Base-by-base conservation (phyloP, 805 yeast species). In the Saccharomycodes ludwigii region DNA sequence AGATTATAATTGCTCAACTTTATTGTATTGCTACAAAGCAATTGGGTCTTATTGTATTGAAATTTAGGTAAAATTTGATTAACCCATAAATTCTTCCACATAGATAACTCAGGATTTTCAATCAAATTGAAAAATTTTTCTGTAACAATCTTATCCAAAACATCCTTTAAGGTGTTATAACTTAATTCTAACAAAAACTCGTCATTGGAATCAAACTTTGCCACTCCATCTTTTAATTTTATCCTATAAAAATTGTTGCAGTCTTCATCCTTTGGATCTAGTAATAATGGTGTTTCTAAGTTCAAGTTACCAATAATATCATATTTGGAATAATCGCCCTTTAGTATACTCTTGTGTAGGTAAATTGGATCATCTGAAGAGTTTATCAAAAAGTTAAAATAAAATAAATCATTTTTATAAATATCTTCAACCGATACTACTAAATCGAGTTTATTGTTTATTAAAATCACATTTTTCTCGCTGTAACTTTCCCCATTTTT, bases 351-450 rank as follows among this genome's bases (percentile, higher is more conserved):
- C 13, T 38, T 30, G 30, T 43, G 36, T 21, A 53, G 27, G 3
- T 50, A 21, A 9, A 52, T 36, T 6, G 53, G 52, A 27, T 48
- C 52, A 10, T 44, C 42, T 21, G 53, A 45, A 8, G 56, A 40
- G 23, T 43, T 47, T 8, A 54, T 31, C 11, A 47, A 33, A 27
- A 52, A 52, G 27, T 51, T 51, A 35, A 52, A 54, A 29, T 38
- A 46, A 21, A 51, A 46, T 4, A 39, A 25, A 19, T 45, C 49
- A 16, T 34, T 44, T 22, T 46, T 46, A 31, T 45, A 47, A 14
- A 51, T 46, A 27, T 54, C 57, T 32, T 52, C 57, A 6, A 52
- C 54, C 5, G 56, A 47, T 6, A 54, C 55, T 7, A 52, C 47
- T 1, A 54, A 32, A 3, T 56, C 54, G 7, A 52, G 35, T 24